Conservation (phyloP, 768 basidiomycete genomes). For the Xerocomus potaroensis region DNA sequence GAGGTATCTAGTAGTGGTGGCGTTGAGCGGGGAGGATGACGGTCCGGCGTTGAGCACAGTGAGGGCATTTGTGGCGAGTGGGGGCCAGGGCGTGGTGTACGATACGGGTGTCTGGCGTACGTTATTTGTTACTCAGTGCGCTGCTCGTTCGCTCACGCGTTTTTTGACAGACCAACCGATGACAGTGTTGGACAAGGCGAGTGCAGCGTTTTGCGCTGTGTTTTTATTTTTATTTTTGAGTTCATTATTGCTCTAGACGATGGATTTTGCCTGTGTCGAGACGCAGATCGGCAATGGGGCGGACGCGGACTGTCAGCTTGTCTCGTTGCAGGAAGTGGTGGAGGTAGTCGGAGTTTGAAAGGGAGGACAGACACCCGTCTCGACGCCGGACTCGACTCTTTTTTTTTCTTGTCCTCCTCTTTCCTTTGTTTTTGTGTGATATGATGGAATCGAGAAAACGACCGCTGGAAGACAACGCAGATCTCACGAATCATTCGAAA, state of each 20-base stretch:
- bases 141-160: slow-evolving; percentile 3
- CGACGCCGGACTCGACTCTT: not conserved
- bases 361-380: too few species aligned
- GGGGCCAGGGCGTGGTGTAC: slow-evolving; percentile 85
- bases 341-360: slow-evolving; percentile 31
- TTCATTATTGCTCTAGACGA: slow-evolving; percentile 40
- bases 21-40: slow-evolving; percentile 71
- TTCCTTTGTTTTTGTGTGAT: slow-evolving; percentile 15
- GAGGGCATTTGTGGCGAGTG: slow-evolving; percentile 77
- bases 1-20: slow-evolving; percentile 82
- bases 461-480: slow-evolving; percentile 48
- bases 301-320: slow-evolving; percentile 79
- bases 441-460: slow-evolving; percentile 61
- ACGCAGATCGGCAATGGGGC: slow-evolving; percentile 86
- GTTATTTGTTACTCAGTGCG: too few species aligned
- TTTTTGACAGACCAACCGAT: slow-evolving; percentile 79
- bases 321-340: slow-evolving; percentile 44
- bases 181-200: slow-evolving; percentile 70
- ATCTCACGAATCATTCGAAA: slow-evolving; percentile 42
- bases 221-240: not conserved
- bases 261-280: slow-evolving; percentile 88
- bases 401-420: not conserved
- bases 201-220: too few species aligned
- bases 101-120: slow-evolving; percentile 84
- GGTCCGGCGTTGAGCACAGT: slow-evolving; percentile 70